phyloP scores from a whole-genome alignment of 495 filamentous ascomycete species.

The Hypoxylon lenormandii region DNA sequence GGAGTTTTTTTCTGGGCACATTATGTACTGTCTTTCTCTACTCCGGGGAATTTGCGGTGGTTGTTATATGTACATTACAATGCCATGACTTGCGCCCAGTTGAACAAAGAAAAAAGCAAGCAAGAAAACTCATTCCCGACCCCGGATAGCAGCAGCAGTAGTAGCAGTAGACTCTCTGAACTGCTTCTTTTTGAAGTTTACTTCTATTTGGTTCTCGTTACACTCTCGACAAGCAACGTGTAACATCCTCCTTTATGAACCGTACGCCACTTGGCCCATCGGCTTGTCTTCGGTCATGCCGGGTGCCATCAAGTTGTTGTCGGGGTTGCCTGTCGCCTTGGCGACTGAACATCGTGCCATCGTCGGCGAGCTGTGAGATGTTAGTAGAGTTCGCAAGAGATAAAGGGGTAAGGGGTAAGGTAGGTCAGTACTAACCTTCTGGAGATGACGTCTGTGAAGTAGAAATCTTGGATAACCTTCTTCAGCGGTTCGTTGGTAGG shows the following conservation, averaged over 20 bases:
- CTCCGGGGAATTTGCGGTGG: slow-evolving; percentile 30
- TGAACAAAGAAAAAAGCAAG: slow-evolving; percentile 33
- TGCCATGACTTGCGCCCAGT: slow-evolving; percentile 35
- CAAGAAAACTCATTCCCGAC: slow-evolving; percentile 2
- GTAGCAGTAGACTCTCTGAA: slow-evolving; percentile 34
- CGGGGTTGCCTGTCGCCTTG: slow-evolving; percentile 74
- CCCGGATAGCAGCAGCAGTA: background rate
- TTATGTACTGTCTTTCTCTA: slow-evolving; percentile 37
- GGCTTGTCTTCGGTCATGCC: slow-evolving; percentile 69
- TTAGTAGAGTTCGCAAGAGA: slow-evolving; percentile 42
- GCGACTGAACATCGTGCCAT: slow-evolving; percentile 95
- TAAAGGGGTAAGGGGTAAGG: background rate
- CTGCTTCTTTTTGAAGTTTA: slow-evolving; percentile 13
- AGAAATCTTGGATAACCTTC: slow-evolving; percentile 92
- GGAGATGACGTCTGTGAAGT: slow-evolving; percentile 94
- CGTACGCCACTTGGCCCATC: slow-evolving; percentile 65
- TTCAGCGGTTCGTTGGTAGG: slow-evolving; percentile 74
- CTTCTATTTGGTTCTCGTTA: slow-evolving; percentile 24
- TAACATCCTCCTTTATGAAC: slow-evolving; percentile 49
- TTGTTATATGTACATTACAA: slow-evolving; percentile 46
- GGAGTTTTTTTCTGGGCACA: slow-evolving; percentile 10
- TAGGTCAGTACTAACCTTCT: slow-evolving; percentile 73
- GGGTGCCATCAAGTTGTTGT: slow-evolving; percentile 88
- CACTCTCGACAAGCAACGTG: background rate
- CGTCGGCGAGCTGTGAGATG: slow-evolving; percentile 78